phyloP scores from a whole-genome alignment of 2,329 filamentous ascomycete genomes.

The Aspergillus floridensis region DNA sequence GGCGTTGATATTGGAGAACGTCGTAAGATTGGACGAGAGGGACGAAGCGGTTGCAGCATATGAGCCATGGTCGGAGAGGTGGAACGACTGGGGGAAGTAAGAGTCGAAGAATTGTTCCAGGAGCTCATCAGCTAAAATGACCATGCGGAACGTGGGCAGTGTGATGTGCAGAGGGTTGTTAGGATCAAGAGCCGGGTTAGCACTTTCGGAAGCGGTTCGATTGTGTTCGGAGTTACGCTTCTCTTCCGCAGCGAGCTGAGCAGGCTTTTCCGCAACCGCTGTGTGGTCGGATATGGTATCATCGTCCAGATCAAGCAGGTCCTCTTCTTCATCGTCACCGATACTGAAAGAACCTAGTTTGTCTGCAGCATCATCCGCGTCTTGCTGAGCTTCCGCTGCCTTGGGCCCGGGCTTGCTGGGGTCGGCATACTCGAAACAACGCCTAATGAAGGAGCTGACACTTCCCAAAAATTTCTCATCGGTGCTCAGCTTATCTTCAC shows the following conservation, averaged over 20 bases:
- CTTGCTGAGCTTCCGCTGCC: constrained; percentile 27
- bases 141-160: constrained; percentile 96
- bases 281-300: constrained; percentile 27
- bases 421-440: constrained; percentile 97
- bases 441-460: constrained; percentile 90
- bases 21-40: constrained; percentile 72
- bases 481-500: constrained; percentile 54
- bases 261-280: constrained; percentile 13
- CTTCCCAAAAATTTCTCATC: constrained; percentile 90
- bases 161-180: constrained; percentile 93
- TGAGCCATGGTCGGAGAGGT: constrained; percentile 66
- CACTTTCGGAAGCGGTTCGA: constrained; percentile 69
- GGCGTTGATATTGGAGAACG: constrained; percentile 70
- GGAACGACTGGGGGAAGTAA: constrained; percentile 90
- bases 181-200: constrained; percentile 88
- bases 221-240: constrained; percentile 38
- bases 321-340: constrained; percentile 65
- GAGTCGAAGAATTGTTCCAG: constrained; percentile 97
- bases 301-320: constrained; percentile 43
- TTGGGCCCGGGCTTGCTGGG: constrained; percentile 71
- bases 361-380: constrained; percentile 32
- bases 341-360: constrained; percentile 67
- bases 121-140: constrained; percentile 91
- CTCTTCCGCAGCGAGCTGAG: constrained; percentile 15
- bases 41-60: constrained; percentile 46